Conservation (phyloP, 2,329 filamentous ascomycete genomes). For the Chrysoporthe deuterocubensis region DNA sequence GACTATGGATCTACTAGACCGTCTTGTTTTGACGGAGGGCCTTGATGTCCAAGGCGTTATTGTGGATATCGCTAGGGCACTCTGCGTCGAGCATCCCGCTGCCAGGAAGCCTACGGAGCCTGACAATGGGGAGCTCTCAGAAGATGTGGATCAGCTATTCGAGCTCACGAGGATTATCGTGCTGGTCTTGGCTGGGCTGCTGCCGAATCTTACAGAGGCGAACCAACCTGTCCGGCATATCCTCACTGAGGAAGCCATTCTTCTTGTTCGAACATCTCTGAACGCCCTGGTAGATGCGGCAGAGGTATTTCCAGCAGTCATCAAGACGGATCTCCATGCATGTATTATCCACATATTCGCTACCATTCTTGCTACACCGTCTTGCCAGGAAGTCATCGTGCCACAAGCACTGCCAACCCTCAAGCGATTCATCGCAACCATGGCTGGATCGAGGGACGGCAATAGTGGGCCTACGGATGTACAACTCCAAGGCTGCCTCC, state of each 20-base stretch:
- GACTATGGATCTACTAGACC: conserved; percentile 93
- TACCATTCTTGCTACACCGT: conserved; percentile 84
- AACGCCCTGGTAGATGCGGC: conserved; percentile 92
- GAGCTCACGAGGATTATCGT: conserved; percentile 97
- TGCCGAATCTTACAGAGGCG: conserved; percentile 78
- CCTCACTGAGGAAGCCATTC: conserved; percentile 84
- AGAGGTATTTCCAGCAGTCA: conserved; percentile 93
- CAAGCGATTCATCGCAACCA: conserved; percentile 83
- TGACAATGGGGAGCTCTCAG: conserved; percentile 80
- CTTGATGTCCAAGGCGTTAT: conserved; percentile 89
- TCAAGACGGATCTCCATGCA: conserved; percentile 93
- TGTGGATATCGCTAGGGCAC: conserved; percentile 87
- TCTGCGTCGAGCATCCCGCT: conserved; percentile 90
- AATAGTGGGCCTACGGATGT: conserved; percentile 58
- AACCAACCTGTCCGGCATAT: conserved; percentile 71
- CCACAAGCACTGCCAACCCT: conserved; percentile 89
- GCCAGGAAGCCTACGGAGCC: conserved; percentile 70
- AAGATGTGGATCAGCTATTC: conserved; percentile 97
- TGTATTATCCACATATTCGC: conserved; percentile 97
- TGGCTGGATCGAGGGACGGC: conserved; percentile 55
- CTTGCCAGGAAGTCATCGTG: conserved; percentile 86
- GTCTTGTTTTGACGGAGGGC: conserved; percentile 88
- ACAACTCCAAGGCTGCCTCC: conserved; percentile 81
- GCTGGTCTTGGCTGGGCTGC: conserved; percentile 81
- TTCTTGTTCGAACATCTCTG: conserved; percentile 78